Conservation (phyloP, 164 flowering plant genomes). For the Berberis thunbergii region DNA sequence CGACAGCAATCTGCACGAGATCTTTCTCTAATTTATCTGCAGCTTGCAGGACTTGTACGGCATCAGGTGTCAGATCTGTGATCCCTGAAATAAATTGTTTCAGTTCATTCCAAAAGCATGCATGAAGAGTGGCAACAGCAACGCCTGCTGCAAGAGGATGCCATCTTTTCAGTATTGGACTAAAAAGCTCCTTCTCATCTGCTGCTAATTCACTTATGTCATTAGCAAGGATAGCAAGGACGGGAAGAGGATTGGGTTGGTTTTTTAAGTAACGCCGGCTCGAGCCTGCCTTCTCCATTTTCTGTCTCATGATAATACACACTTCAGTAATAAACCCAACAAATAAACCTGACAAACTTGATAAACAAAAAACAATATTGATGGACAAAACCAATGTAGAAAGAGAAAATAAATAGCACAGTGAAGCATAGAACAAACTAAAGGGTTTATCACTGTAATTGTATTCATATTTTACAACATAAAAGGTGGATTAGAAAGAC, state of each 20-base stretch:
- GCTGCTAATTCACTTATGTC: constrained; percentile 54
- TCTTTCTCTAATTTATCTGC: constrained; percentile 89
- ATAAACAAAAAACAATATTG: too few species aligned
- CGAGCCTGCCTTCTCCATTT: constrained; percentile 48
- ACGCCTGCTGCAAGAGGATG: constrained; percentile 88
- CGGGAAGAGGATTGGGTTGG: constrained; percentile 38
- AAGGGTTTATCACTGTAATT: too few species aligned
- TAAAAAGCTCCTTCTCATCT: constrained; percentile 62
- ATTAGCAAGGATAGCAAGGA: constrained; percentile 67
- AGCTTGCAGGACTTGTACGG: constrained; percentile 60
- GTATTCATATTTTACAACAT: too few species aligned
- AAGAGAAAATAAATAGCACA: too few species aligned
- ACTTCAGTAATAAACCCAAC: not conserved
- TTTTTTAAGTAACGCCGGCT: constrained; percentile 35
- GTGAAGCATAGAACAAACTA: too few species aligned
- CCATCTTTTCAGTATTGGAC: constrained; percentile 75
- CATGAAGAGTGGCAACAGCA: constrained; percentile 87
- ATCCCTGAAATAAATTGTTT: constrained; percentile 57
- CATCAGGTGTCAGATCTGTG: constrained; percentile 80
- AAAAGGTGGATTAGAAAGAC: too few species aligned
- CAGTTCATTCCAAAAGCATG: constrained; percentile 74
- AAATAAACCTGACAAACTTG: not conserved
- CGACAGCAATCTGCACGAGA: constrained; percentile 88
- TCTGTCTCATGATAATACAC: constrained; percentile 33
- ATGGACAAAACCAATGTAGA: too few species aligned